phyloP scores from a whole-genome alignment of 148 eudicot species.

The Rhododendron mucronatum region DNA sequence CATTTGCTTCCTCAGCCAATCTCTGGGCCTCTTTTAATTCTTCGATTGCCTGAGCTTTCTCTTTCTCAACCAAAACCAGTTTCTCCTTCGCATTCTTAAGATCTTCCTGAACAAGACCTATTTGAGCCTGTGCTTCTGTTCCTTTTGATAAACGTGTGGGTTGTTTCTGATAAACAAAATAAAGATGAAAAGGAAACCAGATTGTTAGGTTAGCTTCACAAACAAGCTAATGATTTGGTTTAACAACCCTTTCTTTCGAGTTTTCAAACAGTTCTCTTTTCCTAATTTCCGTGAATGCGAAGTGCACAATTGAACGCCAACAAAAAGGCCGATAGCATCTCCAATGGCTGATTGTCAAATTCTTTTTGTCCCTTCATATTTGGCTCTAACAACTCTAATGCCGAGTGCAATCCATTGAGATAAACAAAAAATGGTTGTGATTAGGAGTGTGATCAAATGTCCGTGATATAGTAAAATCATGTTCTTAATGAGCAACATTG shows the following conservation, averaged over 20 bases:
- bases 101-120: constrained; percentile 64
- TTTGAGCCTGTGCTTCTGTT: constrained; percentile 72
- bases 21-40: constrained; percentile 67
- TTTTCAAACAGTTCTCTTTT: not conserved
- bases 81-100: constrained; percentile 77
- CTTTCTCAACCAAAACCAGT: constrained; percentile 56
- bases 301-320: not conserved
- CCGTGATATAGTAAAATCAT: not conserved
- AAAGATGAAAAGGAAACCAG: not conserved
- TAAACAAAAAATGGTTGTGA: not conserved
- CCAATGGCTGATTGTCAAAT: not conserved
- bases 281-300: not conserved
- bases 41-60: constrained; percentile 56
- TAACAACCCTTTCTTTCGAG: not conserved
- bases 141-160: constrained; percentile 59
- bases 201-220: not conserved
- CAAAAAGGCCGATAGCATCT: not conserved
- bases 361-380: not conserved
- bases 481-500: not conserved
- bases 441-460: not conserved
- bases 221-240: not conserved
- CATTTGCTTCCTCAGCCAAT: constrained; percentile 65
- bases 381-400: not conserved
- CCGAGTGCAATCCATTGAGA: not conserved
- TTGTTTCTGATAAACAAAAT: constrained; percentile 47